Conservation (phyloP, 371 early-diverging fungal species). For the Encephalitozoon cuniculi region DNA sequence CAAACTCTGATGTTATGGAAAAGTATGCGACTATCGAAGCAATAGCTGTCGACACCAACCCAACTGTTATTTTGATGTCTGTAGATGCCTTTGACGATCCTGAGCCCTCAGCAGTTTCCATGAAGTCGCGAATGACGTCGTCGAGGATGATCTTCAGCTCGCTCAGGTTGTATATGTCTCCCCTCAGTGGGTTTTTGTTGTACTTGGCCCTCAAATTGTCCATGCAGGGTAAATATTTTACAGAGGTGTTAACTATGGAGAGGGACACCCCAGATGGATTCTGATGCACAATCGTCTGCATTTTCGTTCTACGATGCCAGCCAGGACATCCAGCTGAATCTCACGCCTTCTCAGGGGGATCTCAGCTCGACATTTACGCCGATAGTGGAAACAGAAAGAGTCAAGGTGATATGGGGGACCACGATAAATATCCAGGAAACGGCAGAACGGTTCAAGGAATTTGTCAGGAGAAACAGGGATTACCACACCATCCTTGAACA, state of each 20-base stretch:
- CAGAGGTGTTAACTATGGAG: background rate
- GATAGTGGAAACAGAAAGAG: constrained; percentile 50
- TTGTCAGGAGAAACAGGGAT: constrained; percentile 64
- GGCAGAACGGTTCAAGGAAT: constrained; percentile 75
- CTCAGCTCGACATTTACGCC: constrained; percentile 43
- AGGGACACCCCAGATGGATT: constrained; percentile 29
- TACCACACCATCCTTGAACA: constrained; percentile 28
- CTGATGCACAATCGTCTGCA: constrained; percentile 47
- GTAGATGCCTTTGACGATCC: constrained; percentile 7
- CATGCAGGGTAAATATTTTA: constrained; percentile 16
- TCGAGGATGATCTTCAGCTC: constrained; percentile 46
- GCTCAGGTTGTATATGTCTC: constrained; percentile 40
- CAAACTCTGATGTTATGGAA: constrained; percentile 35
- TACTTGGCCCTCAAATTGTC: constrained; percentile 40
- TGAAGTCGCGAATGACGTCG: constrained; percentile 42
- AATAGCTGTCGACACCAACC: constrained; percentile 30
- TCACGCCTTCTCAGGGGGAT: constrained; percentile 49
- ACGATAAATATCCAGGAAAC: constrained; percentile 82
- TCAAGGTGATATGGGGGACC: constrained; percentile 84
- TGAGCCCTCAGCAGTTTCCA: constrained; percentile 2
- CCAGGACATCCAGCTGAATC: constrained; percentile 35
- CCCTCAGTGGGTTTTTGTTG: constrained; percentile 35
- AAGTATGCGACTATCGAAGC: constrained; percentile 17
- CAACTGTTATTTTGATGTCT: constrained; percentile 38
- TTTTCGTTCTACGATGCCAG: constrained; percentile 61